These are phyloP conservation scores for Aspergillus neoniger DNA, from an alignment of 2,329 filamentous ascomycete species.

Conservation along the genomic window DNA sequence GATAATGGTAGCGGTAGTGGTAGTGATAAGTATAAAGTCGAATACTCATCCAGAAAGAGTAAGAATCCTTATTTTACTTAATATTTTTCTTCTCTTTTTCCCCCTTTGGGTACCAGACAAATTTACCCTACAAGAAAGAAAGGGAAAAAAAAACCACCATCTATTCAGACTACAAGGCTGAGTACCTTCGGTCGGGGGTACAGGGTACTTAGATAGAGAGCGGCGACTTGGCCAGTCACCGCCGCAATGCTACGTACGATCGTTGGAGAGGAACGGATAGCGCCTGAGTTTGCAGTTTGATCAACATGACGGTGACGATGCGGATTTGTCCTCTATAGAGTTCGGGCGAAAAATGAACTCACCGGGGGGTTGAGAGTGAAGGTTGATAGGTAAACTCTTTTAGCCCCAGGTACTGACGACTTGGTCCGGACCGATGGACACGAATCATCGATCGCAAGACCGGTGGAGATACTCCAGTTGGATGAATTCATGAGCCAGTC, in stretches of 20 bases:
- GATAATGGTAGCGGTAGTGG: background rate
- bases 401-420: conserved; percentile 28
- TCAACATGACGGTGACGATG: conserved; percentile 1
- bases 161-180: background rate
- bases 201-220: background rate
- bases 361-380: conserved; percentile 5
- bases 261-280: background rate
- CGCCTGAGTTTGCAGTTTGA: background rate
- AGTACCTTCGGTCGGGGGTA: background rate
- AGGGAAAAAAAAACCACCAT: background rate
- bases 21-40: background rate
- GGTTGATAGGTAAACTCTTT: conserved; percentile 19
- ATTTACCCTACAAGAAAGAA: too few relatives aligned
- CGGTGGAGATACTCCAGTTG: conserved; percentile 19
- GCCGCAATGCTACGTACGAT: conserved; percentile 1
- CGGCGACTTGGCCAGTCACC: background rate
- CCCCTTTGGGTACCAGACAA: too few relatives aligned
- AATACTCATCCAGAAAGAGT: background rate
- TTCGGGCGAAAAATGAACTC: conserved; percentile 15
- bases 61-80: too few relatives aligned
- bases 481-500: conserved; percentile 13
- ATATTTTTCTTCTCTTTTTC: too few relatives aligned
- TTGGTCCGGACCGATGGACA: conserved; percentile 25
- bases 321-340: conserved; percentile 4
- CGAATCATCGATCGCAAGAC: conserved; percentile 24